A percentile compares a stretch with the other conserved stretches of the same genome.
phyloP scores from a whole-genome alignment of 306 rosid genomes.

The Canavalia gladiata region DNA sequence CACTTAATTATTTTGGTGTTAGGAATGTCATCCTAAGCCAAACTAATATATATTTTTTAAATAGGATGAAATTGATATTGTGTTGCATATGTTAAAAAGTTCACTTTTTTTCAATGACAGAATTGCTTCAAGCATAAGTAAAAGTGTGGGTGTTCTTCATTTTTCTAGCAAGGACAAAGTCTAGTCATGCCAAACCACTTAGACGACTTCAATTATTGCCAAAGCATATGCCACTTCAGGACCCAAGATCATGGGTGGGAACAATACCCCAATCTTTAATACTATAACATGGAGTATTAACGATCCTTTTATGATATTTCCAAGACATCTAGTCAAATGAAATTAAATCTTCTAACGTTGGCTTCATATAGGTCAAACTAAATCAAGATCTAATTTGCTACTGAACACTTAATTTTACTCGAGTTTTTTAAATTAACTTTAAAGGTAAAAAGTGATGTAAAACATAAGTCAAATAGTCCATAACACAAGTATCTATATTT shows the following conservation, averaged over 20 bases:
- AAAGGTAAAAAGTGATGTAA: constrained; percentile 90
- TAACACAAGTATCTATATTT: neutral
- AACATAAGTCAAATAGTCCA: neutral
- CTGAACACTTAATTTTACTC: constrained; percentile 80
- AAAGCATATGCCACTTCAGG: constrained; percentile 58
- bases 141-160: constrained; percentile 71
- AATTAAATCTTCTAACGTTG: constrained; percentile 61
- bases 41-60: no score
- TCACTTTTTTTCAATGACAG: constrained; percentile 55
- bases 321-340: constrained; percentile 55
- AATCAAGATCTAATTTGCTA: constrained; percentile 82
- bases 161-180: constrained; percentile 69
- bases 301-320: constrained; percentile 65
- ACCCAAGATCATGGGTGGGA: constrained; percentile 52
- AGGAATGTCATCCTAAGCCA: neutral
- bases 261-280: constrained; percentile 71
- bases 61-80: no score
- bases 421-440: constrained; percentile 89
- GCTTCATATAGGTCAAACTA: constrained; percentile 88
- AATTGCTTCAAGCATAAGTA: constrained; percentile 62
- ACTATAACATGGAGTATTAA: constrained; percentile 52
- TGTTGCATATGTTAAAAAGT: neutral
- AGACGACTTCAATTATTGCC: constrained; percentile 76
- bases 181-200: constrained; percentile 67
- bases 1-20: neutral